These are phyloP conservation scores for Zymoseptoria pseudotritici DNA, from an alignment of 2,329 filamentous ascomycete genomes.

Conservation along the genomic window DNA sequence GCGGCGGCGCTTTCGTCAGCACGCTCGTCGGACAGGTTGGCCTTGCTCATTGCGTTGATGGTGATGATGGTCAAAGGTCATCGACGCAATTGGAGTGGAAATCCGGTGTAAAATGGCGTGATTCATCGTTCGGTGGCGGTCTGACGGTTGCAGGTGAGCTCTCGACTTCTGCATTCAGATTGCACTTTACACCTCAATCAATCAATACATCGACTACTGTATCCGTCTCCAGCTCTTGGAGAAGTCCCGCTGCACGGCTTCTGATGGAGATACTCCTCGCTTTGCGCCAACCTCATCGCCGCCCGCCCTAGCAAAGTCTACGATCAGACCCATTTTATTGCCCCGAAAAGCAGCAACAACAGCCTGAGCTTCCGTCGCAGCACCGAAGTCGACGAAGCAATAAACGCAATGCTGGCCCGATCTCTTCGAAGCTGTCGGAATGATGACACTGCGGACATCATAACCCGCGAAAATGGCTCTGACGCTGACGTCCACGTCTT, in stretches of 20 bases:
- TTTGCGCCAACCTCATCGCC: not conserved
- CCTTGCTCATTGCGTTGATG: not conserved
- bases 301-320: not conserved
- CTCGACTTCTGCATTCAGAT: too few species aligned
- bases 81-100: not conserved
- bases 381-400: constrained; percentile 27
- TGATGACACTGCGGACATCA: constrained; percentile 37
- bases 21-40: not conserved
- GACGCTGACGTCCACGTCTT: constrained; percentile 37
- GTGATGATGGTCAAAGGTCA: not conserved
- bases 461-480: constrained; percentile 39
- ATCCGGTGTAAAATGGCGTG: too few species aligned
- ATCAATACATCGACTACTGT: not conserved
- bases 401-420: constrained; percentile 18
- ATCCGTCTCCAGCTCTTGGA: not conserved
- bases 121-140: too few species aligned
- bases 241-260: not conserved
- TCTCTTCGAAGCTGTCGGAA: constrained; percentile 10
- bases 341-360: constrained; percentile 21
- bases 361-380: constrained; percentile 19
- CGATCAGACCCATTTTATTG: constrained; percentile 6
- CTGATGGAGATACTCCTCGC: not conserved
- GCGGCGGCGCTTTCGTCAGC: too few species aligned
- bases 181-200: not conserved
- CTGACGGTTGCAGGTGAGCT: too few species aligned